These are phyloP conservation scores for Plectranthus barbatus DNA, from an alignment of 257 asterid species.

Conservation along the genomic window DNA sequence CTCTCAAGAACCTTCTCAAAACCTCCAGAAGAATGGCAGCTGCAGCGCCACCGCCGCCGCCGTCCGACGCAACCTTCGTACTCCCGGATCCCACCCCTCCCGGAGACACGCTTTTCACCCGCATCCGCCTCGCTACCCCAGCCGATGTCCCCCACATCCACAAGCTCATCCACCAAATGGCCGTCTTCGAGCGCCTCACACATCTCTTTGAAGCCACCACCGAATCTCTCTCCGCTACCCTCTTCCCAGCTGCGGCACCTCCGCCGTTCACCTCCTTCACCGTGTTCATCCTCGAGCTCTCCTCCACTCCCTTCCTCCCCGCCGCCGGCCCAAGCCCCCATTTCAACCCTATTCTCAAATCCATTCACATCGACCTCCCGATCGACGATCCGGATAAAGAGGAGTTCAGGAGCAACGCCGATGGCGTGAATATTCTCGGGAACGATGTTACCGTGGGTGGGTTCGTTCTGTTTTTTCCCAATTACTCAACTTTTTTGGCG, in stretches of 20 bases:
- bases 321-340: constrained; percentile 9
- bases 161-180: constrained; percentile 64
- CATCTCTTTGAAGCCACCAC: constrained; percentile 45
- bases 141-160: constrained; percentile 53
- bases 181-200: constrained; percentile 45
- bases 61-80: constrained; percentile 25
- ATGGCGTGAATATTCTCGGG: neutral
- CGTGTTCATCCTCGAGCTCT: constrained; percentile 44
- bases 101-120: constrained; percentile 34
- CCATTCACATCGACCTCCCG: constrained; percentile 49
- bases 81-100: constrained; percentile 22
- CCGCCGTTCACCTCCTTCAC: constrained; percentile 53
- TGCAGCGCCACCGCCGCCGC: constrained; percentile 37
- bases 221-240: constrained; percentile 41
- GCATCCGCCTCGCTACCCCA: constrained; percentile 46
- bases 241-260: constrained; percentile 40
- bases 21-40: constrained; percentile 28
- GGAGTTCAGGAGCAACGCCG: constrained; percentile 28
- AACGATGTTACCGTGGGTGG: constrained; percentile 39
- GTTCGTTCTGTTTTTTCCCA: constrained; percentile 75
- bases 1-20: constrained; percentile 5
- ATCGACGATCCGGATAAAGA: constrained; percentile 55
- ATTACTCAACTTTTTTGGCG: constrained; percentile 69
- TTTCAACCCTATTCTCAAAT: constrained; percentile 31
- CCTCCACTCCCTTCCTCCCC: constrained; percentile 28